phyloP scores from a whole-genome alignment of 352 stramenopile species.

The Phytophthora chlamydospora region DNA sequence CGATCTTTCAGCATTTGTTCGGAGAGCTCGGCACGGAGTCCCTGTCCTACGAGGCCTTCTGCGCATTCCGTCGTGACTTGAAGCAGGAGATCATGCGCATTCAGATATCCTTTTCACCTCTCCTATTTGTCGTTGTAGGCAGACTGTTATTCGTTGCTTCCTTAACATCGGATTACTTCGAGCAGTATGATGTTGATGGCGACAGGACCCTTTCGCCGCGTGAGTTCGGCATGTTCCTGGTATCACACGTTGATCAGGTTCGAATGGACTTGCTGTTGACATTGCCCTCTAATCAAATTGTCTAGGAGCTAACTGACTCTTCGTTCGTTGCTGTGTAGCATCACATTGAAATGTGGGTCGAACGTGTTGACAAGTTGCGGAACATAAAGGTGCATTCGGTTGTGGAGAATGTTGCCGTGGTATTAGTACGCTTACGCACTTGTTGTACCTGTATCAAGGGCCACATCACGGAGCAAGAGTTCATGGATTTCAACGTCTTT shows the following conservation, averaged over 20 bases:
- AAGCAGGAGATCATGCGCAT: slow-evolving; percentile 88
- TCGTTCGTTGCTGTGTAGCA: slow-evolving; percentile 1
- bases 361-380: slow-evolving; percentile 74
- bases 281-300: neutral
- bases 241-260: slow-evolving; percentile 87
- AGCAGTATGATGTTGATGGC: slow-evolving; percentile 88
- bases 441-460: slow-evolving; percentile 38
- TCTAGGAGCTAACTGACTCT: neutral
- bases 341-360: slow-evolving; percentile 80
- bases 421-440: neutral
- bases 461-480: slow-evolving; percentile 77
- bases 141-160: slow-evolving; percentile 19
- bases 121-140: neutral
- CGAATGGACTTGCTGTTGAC: neutral
- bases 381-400: slow-evolving; percentile 50
- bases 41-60: slow-evolving; percentile 86
- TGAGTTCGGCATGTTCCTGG: slow-evolving; percentile 89
- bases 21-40: slow-evolving; percentile 79
- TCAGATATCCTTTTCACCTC: slow-evolving; percentile 83
- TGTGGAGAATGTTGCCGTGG: neutral
- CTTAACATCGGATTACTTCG: slow-evolving; percentile 82
- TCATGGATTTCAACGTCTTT: slow-evolving; percentile 85
- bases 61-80: slow-evolving; percentile 70
- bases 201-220: slow-evolving; percentile 80
- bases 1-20: slow-evolving; percentile 89